These are phyloP conservation scores for Xylaria digitata DNA, from an alignment of 2,329 filamentous ascomycete genomes.

Conservation along the genomic window DNA sequence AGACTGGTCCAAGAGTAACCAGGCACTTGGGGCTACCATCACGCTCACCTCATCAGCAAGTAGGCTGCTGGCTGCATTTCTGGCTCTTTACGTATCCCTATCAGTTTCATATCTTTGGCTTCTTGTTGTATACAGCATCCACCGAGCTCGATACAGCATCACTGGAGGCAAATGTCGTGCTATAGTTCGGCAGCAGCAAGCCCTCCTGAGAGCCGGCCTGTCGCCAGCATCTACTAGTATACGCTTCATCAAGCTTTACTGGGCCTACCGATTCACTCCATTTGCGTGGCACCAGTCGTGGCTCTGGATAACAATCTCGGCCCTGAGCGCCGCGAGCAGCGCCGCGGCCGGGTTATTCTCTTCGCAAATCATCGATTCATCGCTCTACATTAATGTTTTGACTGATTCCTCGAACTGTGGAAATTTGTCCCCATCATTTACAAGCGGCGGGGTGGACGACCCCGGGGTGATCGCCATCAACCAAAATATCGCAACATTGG, in stretches of 20 bases:
- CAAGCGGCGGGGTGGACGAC: too few relatives aligned
- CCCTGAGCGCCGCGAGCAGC: background rate
- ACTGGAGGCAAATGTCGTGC: slow-evolving; percentile 6
- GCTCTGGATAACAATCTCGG: slow-evolving; percentile 3
- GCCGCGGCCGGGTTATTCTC: slow-evolving; percentile 6
- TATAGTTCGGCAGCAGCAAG: slow-evolving; percentile 11
- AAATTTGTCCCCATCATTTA: too few relatives aligned
- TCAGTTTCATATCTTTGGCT: slow-evolving; percentile 18
- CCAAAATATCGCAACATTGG: background rate
- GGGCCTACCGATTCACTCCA: background rate
- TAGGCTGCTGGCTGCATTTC: slow-evolving; percentile 10
- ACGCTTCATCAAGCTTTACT: slow-evolving; percentile 18
- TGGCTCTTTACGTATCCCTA: slow-evolving; percentile 16
- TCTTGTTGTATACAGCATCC: slow-evolving; percentile 11
- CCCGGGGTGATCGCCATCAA: background rate
- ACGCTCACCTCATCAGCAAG: slow-evolving; percentile 2
- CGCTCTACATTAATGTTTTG: slow-evolving; percentile 7
- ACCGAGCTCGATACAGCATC: slow-evolving; percentile 6
- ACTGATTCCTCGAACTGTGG: slow-evolving; percentile 3
- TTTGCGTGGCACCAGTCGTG: slow-evolving; percentile 13
- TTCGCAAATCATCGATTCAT: slow-evolving; percentile 16
- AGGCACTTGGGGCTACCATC: slow-evolving; percentile 16
- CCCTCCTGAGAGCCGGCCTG: background rate
- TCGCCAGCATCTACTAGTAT: slow-evolving; percentile 15
- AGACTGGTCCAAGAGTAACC: slow-evolving; percentile 10